Percentiles rank a stretch among this genome's conserved stretches.
Conservation (phyloP, 140 eudicot species). For the Erigeron philadelphicus region DNA sequence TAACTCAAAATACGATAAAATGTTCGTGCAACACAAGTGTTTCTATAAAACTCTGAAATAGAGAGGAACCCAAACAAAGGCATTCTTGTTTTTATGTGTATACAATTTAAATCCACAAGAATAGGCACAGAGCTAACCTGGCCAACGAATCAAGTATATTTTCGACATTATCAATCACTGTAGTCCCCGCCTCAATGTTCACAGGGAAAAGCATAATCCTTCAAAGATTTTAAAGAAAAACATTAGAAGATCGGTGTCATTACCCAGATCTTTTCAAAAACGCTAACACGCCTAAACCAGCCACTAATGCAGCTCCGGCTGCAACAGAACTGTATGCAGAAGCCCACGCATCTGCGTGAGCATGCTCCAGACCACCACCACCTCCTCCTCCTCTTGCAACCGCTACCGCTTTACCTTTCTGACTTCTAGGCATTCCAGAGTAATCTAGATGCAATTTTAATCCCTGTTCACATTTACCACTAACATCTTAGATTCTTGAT, state of each 20-base stretch:
- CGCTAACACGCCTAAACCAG: slow-evolving; percentile 80
- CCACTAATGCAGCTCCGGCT: slow-evolving; percentile 87
- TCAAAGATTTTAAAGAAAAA: not conserved
- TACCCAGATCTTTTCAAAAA: slow-evolving; percentile 59
- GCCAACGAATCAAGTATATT: slow-evolving; percentile 13
- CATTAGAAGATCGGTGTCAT: slow-evolving; percentile 1
- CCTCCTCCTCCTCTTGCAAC: slow-evolving; percentile 14
- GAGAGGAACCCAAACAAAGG: slow-evolving; percentile 17
- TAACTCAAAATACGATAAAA: not conserved
- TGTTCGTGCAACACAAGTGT: slow-evolving; percentile 11
- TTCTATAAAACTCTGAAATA: slow-evolving; percentile 23
- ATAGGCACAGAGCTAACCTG: not conserved
- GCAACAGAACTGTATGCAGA: slow-evolving; percentile 89
- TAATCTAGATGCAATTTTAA: slow-evolving; percentile 69
- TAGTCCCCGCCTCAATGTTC: slow-evolving; percentile 18
- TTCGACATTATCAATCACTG: slow-evolving; percentile 33
- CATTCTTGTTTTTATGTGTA: slow-evolving; percentile 14
- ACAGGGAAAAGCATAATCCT: slow-evolving; percentile 18
- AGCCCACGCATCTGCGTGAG: slow-evolving; percentile 80
- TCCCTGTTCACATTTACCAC: slow-evolving; percentile 50
- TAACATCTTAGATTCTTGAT: slow-evolving; percentile 7
- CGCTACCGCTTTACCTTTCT: slow-evolving; percentile 37
- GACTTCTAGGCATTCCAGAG: slow-evolving; percentile 49
- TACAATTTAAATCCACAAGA: slow-evolving; percentile 11
- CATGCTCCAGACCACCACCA: slow-evolving; percentile 55